Conservation (phyloP, 2,329 filamentous ascomycete species). For the Fusarium lateritium region DNA sequence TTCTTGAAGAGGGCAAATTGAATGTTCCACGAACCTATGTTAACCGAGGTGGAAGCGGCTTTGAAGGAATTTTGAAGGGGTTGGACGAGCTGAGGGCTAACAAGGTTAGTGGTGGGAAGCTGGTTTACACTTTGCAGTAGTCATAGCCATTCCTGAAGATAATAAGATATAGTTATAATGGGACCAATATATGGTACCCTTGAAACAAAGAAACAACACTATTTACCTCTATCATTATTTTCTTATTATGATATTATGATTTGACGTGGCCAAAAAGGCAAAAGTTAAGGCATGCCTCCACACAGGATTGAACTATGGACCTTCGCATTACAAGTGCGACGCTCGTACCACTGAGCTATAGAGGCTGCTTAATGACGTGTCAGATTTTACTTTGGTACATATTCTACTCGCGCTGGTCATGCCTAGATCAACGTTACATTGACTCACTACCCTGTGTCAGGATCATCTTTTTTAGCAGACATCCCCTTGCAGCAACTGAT, state of each 20-base stretch:
- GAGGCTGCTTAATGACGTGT: constrained; percentile 13
- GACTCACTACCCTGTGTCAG: not conserved
- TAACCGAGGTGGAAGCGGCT: not conserved
- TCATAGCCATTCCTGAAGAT: too few relatives aligned
- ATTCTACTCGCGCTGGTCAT: accelerated
- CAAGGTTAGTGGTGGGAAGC: constrained; percentile 13
- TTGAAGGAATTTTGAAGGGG: constrained; percentile 10
- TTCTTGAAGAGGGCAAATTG: constrained; percentile 6
- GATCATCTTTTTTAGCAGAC: too few relatives aligned
- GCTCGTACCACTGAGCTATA: constrained; percentile 41
- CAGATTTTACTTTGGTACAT: not conserved
- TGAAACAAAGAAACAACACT: not conserved
- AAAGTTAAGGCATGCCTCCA: constrained; percentile 17
- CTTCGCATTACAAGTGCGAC: constrained; percentile 40
- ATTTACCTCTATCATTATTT: not conserved
- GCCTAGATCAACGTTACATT: not conserved
- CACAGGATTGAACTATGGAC: constrained; percentile 40
- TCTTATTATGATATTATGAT: too few relatives aligned
- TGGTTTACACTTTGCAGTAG: constrained; percentile 22
- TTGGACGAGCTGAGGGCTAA: constrained; percentile 17
- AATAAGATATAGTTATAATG: too few relatives aligned
- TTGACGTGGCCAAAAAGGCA: not conserved
- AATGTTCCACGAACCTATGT: constrained; percentile 2
- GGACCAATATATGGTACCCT: too few relatives aligned
- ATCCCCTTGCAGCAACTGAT: constrained; percentile 4